Percentiles rank a stretch among this genome's conserved stretches.
phyloP scores from a whole-genome alignment of 805 yeast genomes.

The Kuraishia piskuri region DNA sequence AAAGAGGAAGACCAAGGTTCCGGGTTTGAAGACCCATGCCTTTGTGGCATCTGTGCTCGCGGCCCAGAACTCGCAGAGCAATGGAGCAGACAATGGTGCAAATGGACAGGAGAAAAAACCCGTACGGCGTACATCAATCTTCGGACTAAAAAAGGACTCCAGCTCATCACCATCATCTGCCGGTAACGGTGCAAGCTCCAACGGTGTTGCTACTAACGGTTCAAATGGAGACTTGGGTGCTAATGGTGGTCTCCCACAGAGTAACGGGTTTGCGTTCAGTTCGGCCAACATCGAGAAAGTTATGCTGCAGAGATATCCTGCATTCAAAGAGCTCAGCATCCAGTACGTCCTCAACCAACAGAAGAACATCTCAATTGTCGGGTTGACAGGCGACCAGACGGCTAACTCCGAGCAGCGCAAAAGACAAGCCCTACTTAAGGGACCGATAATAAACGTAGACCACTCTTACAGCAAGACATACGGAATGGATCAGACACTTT shows the following conservation, averaged over 20 bases:
- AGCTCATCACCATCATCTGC: conserved; percentile 1
- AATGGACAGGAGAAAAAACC: conserved; percentile 13
- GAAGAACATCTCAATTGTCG: conserved; percentile 36
- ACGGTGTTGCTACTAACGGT: conserved; percentile 2
- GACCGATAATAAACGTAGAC: conserved; percentile 82
- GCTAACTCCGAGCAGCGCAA: conserved; percentile 66
- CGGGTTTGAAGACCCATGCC: conserved; percentile 32
- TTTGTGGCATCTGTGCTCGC: conserved; percentile 16
- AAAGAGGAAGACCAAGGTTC: conserved; percentile 29
- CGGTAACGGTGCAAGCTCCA: conserved; percentile 2
- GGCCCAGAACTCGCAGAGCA: conserved; percentile 6
- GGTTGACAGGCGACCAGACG: conserved; percentile 28
- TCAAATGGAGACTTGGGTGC: conserved; percentile 1
- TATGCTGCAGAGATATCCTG: conserved; percentile 19
- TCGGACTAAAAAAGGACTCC: conserved; percentile 6
- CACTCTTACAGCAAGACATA: conserved; percentile 47
- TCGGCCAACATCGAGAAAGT: conserved; percentile 10
- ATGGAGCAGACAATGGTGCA: conserved; percentile 13
- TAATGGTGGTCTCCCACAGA: neutral
- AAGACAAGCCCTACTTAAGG: conserved; percentile 64
- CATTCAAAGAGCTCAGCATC: conserved; percentile 23
- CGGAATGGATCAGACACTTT: conserved; percentile 39
- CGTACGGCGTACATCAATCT: conserved; percentile 6
- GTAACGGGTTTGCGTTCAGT: conserved; percentile 3
- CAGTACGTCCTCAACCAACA: conserved; percentile 32